phyloP scores from a whole-genome alignment of 148 eudicot genomes.

The Rhododendron molle region DNA sequence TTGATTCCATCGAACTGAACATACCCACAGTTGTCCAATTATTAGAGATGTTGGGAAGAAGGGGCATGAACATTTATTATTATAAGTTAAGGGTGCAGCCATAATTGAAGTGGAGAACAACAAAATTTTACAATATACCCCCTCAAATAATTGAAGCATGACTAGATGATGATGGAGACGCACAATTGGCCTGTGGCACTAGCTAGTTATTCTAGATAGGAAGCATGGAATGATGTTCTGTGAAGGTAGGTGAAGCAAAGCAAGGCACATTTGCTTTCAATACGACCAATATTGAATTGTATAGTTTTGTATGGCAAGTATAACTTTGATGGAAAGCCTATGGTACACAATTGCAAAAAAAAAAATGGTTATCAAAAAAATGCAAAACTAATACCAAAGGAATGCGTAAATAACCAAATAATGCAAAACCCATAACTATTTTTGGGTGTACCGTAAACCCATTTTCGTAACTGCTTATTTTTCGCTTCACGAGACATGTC shows the following conservation, averaged over 20 bases:
- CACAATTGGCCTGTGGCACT: not conserved
- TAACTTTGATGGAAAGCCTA: too few species aligned
- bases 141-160: not conserved
- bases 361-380: too few species aligned
- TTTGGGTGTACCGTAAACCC: too few species aligned
- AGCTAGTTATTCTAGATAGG: not conserved
- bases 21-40: not conserved
- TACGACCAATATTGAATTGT: too few species aligned
- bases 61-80: not conserved
- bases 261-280: not conserved
- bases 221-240: not conserved
- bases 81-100: not conserved
- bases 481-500: too few species aligned
- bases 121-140: not conserved
- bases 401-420: too few species aligned
- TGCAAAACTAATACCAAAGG: too few species aligned
- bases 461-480: too few species aligned
- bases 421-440: too few species aligned
- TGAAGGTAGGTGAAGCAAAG: constrained; percentile 1
- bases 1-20: too few species aligned
- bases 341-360: too few species aligned
- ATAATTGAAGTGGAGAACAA: not conserved
- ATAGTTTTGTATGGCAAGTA: not conserved
- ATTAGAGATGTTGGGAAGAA: not conserved
- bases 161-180: not conserved